Evolutionary conservation across 345 rosid species (phyloP).

Genomic region (Alliaria petiolata): DNA sequence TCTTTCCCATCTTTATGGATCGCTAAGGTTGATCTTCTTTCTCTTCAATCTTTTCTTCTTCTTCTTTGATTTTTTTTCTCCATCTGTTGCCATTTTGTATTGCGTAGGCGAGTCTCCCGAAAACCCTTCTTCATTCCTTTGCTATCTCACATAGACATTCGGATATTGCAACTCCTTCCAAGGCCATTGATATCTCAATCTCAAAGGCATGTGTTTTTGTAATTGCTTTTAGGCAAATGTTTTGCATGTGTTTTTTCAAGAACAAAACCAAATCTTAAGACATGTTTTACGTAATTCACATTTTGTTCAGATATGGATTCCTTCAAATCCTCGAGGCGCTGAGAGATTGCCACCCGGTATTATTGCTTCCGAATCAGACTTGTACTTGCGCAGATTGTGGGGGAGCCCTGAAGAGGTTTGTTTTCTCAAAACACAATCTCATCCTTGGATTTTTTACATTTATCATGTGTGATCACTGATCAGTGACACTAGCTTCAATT

Average conservation of each 20-base stretch:
- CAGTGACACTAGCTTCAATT: not conserved
- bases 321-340: conserved; percentile 87
- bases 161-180: conserved; percentile 17
- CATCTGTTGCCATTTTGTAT: not conserved
- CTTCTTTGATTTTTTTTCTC: not conserved
- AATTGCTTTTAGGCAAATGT: not conserved
- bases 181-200: conserved; percentile 33
- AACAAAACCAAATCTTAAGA: not conserved
- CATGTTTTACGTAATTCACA: not conserved
- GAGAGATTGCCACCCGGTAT: conserved; percentile 87
- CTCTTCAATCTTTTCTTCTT: not conserved
- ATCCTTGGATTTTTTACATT: not conserved
- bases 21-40: conserved; percentile 47
- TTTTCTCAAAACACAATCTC: not conserved
- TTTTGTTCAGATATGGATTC: conserved; percentile 59
- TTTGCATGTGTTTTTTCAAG: not conserved
- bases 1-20: conserved; percentile 65
- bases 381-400: conserved; percentile 81
- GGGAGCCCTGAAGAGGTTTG: conserved; percentile 89
- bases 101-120: conserved; percentile 54
- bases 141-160: conserved; percentile 42
- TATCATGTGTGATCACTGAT: not conserved
- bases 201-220: conserved; percentile 43
- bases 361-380: conserved; percentile 70
- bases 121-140: conserved; percentile 43